phyloP scores from a whole-genome alignment of 2,329 filamentous ascomycete genomes.

The Ilyonectria destructans region DNA sequence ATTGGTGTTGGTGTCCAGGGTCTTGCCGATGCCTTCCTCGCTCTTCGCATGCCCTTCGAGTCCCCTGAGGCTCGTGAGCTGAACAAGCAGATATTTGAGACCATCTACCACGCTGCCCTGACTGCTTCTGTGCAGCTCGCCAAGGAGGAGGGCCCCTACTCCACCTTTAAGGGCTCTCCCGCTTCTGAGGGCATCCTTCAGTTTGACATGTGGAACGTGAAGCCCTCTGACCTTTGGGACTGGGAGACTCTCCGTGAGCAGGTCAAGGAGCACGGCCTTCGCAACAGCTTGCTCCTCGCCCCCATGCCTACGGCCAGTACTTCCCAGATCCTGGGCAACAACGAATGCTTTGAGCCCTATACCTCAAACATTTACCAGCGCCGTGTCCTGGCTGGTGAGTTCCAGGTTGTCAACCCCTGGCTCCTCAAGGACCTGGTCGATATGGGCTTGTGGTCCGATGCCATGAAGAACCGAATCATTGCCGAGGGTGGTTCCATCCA shows the following conservation, averaged over 20 bases:
- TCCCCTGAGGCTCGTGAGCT: slow-evolving; percentile 93
- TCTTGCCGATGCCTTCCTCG: slow-evolving; percentile 97
- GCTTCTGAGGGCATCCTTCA: slow-evolving; percentile 96
- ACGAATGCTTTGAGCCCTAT: slow-evolving; percentile 99
- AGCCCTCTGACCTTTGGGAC: slow-evolving; percentile 95
- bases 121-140: slow-evolving; percentile 92
- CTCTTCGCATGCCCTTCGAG: slow-evolving; percentile 96
- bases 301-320: slow-evolving; percentile 99
- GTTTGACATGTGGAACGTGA: slow-evolving; percentile 99
- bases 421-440: slow-evolving; percentile 98
- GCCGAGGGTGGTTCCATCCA: slow-evolving; percentile 96
- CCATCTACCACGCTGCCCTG: slow-evolving; percentile 96
- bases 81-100: slow-evolving; percentile 99
- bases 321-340: slow-evolving; percentile 98
- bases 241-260: slow-evolving; percentile 91
- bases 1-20: slow-evolving; percentile 98
- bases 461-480: slow-evolving; percentile 99
- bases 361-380: slow-evolving; percentile 99
- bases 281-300: slow-evolving; percentile 95
- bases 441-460: slow-evolving; percentile 97
- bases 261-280: slow-evolving; percentile 93
- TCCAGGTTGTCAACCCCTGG: slow-evolving; percentile 99
- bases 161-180: slow-evolving; percentile 93
- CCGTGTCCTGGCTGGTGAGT: slow-evolving; percentile 96
- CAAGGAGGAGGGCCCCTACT: slow-evolving; percentile 86